Percentiles rank a stretch among this genome's conserved stretches.
Evolutionary conservation across 139 green algal species (phyloP).

Genomic region (Chlamydomonas schloesseri): DNA sequence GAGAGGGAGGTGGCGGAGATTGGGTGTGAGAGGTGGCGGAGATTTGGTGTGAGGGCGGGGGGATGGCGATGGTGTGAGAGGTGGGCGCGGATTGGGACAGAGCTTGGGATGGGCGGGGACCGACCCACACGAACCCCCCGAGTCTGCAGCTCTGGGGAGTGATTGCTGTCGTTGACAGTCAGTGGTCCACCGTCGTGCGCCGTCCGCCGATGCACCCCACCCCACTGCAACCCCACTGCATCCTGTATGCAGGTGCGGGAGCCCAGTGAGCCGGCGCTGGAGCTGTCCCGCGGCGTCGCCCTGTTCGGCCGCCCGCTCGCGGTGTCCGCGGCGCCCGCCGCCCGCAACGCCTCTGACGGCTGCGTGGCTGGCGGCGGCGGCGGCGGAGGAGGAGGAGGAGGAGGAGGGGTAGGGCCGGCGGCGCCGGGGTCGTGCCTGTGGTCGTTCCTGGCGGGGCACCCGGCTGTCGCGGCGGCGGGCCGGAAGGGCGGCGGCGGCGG

Average conservation of each 20-base stretch:
- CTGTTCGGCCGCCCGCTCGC: constrained; percentile 2
- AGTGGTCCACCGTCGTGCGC: no score
- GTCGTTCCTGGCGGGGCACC: constrained; percentile 39
- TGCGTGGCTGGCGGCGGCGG: not conserved
- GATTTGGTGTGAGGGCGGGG: no score
- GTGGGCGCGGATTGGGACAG: no score
- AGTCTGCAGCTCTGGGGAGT: no score
- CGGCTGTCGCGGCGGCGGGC: not conserved
- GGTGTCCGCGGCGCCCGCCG: not conserved
- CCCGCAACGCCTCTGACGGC: constrained; percentile 14
- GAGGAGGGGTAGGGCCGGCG: not conserved
- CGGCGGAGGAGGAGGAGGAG: constrained; percentile 9
- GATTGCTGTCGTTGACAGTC: no score
- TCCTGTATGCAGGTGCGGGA: constrained; percentile 33
- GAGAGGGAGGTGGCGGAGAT: no score
- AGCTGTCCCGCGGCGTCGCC: constrained; percentile 3
- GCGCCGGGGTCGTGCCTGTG: constrained; percentile 4
- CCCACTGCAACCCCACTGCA: no score
- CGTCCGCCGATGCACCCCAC: no score
- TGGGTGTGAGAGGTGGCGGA: constrained; percentile 22
- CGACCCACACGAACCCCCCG: no score
- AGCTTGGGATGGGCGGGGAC: no score
- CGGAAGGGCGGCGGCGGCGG: no score
- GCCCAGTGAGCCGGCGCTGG: constrained; percentile 36
- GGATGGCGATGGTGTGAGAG: no score